Evolutionary conservation across 805 yeast genomes (phyloP), one percentile per base, ranked within the genome.

Genomic region (Isabelozyma heimii): DNA sequence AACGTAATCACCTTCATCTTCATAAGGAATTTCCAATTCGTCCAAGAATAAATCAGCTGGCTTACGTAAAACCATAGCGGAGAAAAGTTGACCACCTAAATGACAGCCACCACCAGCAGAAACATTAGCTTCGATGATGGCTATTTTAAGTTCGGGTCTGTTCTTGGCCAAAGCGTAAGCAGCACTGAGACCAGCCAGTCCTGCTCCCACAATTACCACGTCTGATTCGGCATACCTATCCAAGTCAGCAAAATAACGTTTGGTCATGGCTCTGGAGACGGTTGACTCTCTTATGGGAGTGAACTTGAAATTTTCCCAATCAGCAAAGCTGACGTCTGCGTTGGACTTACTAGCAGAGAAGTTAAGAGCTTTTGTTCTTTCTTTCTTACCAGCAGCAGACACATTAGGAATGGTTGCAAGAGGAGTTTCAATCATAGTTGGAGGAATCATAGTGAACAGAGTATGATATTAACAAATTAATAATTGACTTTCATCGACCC

Each of bases 101-200:
- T 87, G 85, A 50, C 87, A 82, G 27, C 92, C 92, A 53, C 91
- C 92, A 49, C 91, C 91, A 47, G 87, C 86, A 33, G 87, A 77
- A n/a, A 85, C 89, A 53, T 79, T 77, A 35, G 89, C 84, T 69
- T 86, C 92, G 49, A 86, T 77, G 53, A 84, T 82, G 52, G 89
- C 89, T 54, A 86, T 80, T 64, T 83, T 85, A 57, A 86, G 72
- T 55, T 86, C 90, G 13, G 92, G 91, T 64, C 91, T 79, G 60
- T 84, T 81, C 63, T 78, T 83, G 45, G 87, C 90, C 57, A 86
- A 73, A 37, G 79, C 81, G 62, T 81, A 86, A n/a, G 91, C 91
- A 27, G 90, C 87, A 47, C 87, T 79, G 51, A 86, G 73, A 41
- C 91, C 91, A 40, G 89, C 83, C 24, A 89, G 83, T 38, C 91